Base-by-base conservation (phyloP, 352 stramenopile species). In the Globisporangium alternatum region DNA sequence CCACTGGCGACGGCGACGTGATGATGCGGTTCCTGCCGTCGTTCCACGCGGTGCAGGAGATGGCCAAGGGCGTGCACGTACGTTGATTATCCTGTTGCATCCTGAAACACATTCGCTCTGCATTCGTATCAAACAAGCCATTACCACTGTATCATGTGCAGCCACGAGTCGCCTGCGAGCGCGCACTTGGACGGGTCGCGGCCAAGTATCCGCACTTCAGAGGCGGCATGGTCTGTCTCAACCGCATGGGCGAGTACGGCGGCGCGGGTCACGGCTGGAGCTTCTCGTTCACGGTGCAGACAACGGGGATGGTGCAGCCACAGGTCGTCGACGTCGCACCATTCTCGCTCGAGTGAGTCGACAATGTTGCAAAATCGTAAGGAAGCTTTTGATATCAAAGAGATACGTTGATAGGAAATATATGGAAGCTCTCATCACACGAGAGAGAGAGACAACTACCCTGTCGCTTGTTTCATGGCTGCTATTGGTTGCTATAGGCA, bases 21-120 rank as follows among this genome's bases (percentile, higher is more conserved):
- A 97, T 97, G 89, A 96, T 97, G 90, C 86, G 89, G 12, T 97
- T 97, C 65, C 51, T 96, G 35, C 91, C 90, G 5, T 85, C 91
- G 17, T 95, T 89, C 66, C 79, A 89, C 39, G 86, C 86, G 0
- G 86, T 95, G 0, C 80, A 92, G 58, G 82, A 93, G 59, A 95
- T 95, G 86, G 85, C 72, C 21, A 77, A 60, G 22, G 86, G 84
- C 30, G 52, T 84, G 1, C 86, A 93, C 58, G 86, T 95, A 77
- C 44, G 77, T 82, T 39, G 3, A 2, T 31, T 12, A 0, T 47
- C 21, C 49, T 39, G 65, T 9, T 52, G 33, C 15, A n/a, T 45
- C n/a, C 39, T 3, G 5, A n/a, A 15, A 45, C 4, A 2, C 15
- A 45, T n/a, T 45, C 13, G 39, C 5, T n/a, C 39, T n/a, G 39